Percentiles rank a stretch among this genome's conserved stretches.
Evolutionary conservation across 176 grass and related monocot species (phyloP).

Genomic region (Microstegium vimineum): DNA sequence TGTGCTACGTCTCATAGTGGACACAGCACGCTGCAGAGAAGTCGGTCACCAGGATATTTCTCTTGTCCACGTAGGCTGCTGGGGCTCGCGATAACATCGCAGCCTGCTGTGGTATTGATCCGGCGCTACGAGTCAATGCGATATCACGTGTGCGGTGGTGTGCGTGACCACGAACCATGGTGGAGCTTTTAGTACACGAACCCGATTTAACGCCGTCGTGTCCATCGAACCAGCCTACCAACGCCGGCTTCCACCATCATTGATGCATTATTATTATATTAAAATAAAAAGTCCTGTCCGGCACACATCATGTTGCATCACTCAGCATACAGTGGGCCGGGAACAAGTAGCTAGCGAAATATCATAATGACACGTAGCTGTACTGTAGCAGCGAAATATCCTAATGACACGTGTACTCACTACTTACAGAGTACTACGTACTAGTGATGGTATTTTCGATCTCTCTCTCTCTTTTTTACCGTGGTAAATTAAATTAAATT

Average conservation of each 20-base stretch:
- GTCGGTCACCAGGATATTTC: too few relatives aligned
- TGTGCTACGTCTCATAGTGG: too few relatives aligned
- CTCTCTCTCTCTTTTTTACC: too few relatives aligned
- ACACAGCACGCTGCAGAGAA: too few relatives aligned
- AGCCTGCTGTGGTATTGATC: too few relatives aligned
- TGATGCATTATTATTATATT: not conserved
- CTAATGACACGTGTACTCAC: not conserved
- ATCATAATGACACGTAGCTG: not conserved
- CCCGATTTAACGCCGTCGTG: constrained; percentile 27
- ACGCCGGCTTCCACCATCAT: not conserved
- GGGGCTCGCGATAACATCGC: too few relatives aligned
- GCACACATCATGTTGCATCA: too few relatives aligned
- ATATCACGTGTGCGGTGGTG: constrained; percentile 39
- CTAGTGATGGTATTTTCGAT: too few relatives aligned
- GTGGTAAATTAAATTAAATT: not conserved
- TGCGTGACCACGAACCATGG: constrained; percentile 36
- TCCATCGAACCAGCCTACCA: constrained; percentile 38
- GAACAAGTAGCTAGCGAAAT: constrained; percentile 7
- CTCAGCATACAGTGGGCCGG: not conserved
- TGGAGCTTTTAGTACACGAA: constrained; percentile 18
- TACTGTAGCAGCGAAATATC: not conserved
- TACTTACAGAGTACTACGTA: not conserved
- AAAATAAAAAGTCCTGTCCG: too few relatives aligned
- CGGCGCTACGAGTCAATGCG: constrained; percentile 19
- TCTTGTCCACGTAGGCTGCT: too few relatives aligned